Evolutionary conservation across 352 stramenopile species (phyloP).

Genomic region (Albugo laibachii): DNA sequence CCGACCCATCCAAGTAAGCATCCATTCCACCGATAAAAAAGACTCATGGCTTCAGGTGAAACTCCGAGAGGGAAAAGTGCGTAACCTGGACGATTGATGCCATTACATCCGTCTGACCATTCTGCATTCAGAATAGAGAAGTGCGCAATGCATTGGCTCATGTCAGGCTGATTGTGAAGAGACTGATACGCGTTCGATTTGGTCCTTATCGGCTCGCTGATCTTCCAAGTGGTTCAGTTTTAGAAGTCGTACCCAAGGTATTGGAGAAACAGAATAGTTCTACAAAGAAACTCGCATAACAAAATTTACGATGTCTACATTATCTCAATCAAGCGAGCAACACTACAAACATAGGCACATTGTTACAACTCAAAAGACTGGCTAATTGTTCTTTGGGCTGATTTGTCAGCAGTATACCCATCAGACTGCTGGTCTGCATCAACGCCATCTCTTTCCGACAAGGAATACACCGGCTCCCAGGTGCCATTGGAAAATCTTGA

Average conservation of each 20-base stretch:
- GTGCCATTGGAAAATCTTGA: too few species aligned
- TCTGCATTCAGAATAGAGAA: constrained; percentile 65
- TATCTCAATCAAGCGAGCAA: too few species aligned
- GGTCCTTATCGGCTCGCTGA: constrained; percentile 76
- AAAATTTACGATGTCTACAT: background rate
- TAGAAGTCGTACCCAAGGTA: constrained; percentile 52
- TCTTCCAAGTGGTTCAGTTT: constrained; percentile 42
- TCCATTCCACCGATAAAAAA: constrained; percentile 70
- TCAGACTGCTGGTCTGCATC: too few species aligned
- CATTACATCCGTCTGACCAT: background rate
- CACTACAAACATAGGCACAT: too few species aligned
- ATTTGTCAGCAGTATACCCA: too few species aligned
- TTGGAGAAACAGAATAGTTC: constrained; percentile 6
- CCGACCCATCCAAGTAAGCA: constrained; percentile 37
- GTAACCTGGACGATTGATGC: background rate
- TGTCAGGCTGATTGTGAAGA: constrained; percentile 73
- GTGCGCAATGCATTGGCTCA: constrained; percentile 76
- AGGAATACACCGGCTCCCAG: too few species aligned
- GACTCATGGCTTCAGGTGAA: constrained; percentile 80
- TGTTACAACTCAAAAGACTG: too few species aligned
- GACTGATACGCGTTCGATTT: constrained; percentile 77
- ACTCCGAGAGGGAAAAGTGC: constrained; percentile 71
- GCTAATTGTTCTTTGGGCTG: too few species aligned
- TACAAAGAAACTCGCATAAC: background rate
- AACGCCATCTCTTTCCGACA: too few species aligned